Percentiles rank a stretch among this genome's conserved stretches.
Evolutionary conservation across 164 flowering plant species (phyloP).

Genomic region (Litsea cubeba): DNA sequence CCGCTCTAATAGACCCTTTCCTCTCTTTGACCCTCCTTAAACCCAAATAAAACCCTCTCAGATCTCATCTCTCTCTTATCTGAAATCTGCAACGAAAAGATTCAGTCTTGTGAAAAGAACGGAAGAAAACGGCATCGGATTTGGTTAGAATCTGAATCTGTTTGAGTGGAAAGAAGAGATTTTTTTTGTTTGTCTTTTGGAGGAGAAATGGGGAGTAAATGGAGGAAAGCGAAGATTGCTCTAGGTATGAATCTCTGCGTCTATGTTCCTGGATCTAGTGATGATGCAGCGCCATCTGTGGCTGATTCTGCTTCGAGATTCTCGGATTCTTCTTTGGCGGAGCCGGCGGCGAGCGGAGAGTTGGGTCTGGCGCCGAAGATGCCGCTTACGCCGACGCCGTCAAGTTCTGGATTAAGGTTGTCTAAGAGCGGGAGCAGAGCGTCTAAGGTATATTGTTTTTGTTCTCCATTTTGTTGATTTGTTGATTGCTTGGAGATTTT

Average conservation of each 20-base stretch:
- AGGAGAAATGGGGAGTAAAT: slow-evolving; percentile 60
- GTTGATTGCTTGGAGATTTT: no score
- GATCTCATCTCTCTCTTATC: background rate
- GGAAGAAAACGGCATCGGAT: no score
- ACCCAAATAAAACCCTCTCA: background rate
- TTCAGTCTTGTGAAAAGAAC: background rate
- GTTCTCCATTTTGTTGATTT: background rate
- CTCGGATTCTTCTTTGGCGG: slow-evolving; percentile 31
- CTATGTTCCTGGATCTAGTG: slow-evolving; percentile 41
- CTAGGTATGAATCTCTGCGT: slow-evolving; percentile 56
- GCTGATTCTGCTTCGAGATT: slow-evolving; percentile 22
- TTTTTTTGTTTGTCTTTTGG: background rate
- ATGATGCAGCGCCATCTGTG: slow-evolving; percentile 24
- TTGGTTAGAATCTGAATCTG: background rate
- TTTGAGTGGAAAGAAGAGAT: background rate
- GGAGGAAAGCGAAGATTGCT: slow-evolving; percentile 76
- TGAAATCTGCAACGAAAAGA: background rate
- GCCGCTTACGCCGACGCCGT: slow-evolving; percentile 14
- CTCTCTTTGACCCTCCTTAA: background rate
- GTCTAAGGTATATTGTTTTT: slow-evolving; percentile 46
- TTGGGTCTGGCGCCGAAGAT: background rate
- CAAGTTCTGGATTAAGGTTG: slow-evolving; percentile 49
- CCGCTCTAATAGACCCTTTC: background rate
- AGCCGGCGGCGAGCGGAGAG: slow-evolving; percentile 31
- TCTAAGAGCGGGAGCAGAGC: slow-evolving; percentile 54